These are phyloP conservation scores for Fagus sylvatica DNA, from an alignment of 306 rosid species.

Conservation along the genomic window DNA sequence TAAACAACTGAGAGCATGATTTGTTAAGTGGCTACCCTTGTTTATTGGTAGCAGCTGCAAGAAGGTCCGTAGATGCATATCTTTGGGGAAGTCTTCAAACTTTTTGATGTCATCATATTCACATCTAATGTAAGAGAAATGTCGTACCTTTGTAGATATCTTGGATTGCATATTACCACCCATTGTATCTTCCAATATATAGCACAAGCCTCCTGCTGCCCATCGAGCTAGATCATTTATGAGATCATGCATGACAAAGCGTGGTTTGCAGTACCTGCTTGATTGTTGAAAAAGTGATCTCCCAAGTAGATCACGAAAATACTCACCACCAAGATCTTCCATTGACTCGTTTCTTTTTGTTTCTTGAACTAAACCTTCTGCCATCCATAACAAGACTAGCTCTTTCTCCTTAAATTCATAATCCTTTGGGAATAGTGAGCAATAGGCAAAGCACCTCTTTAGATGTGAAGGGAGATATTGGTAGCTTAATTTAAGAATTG, in stretches of 20 bases:
- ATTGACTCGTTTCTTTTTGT: too few species aligned
- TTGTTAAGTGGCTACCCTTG: constrained; percentile 31
- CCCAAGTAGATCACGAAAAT: background rate
- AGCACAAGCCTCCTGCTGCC: too few species aligned
- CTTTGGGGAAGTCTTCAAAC: background rate
- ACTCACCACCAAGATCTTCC: background rate
- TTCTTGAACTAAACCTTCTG: background rate
- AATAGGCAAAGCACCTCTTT: constrained; percentile 13
- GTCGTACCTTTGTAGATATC: background rate
- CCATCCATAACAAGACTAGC: background rate
- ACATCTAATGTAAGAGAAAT: background rate
- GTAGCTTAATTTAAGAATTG: constrained; percentile 12
- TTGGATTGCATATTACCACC: too few species aligned
- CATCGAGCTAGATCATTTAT: constrained; percentile 1
- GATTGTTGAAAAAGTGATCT: background rate
- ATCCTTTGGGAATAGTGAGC: constrained; percentile 5
- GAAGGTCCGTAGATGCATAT: constrained; percentile 60
- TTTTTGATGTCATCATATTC: background rate
- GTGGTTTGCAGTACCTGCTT: fast-evolving
- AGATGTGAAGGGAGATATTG: background rate
- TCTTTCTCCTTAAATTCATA: background rate
- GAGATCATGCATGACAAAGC: background rate
- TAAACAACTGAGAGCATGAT: fast-evolving
- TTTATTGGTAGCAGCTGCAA: constrained; percentile 8
- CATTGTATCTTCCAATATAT: fast-evolving